phyloP scores from a whole-genome alignment of 129 eudicot species.

The Gnaphalium uliginosum region DNA sequence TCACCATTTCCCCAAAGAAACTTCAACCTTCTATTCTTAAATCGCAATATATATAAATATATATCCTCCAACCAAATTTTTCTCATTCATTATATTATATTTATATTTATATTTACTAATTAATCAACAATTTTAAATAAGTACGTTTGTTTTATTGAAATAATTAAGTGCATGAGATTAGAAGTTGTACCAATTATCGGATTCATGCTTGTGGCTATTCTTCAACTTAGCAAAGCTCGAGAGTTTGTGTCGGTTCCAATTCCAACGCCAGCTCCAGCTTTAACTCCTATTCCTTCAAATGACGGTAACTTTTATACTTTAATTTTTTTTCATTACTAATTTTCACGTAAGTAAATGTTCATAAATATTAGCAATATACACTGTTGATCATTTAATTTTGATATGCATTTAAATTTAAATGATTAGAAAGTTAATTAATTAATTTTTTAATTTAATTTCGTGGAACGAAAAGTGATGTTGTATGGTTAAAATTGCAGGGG shows the following conservation, averaged over 20 bases:
- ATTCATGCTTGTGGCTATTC: conserved; percentile 38
- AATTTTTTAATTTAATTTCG: background rate
- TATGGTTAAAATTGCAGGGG: conserved; percentile 42
- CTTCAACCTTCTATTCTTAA: conserved; percentile 13
- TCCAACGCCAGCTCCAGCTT: conserved; percentile 30
- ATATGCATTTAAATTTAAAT: background rate
- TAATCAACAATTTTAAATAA: background rate
- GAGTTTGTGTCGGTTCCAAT: background rate
- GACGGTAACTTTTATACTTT: conserved; percentile 32
- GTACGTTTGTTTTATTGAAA: background rate
- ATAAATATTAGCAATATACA: background rate
- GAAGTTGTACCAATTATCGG: conserved; percentile 36
- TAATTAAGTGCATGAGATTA: conserved; percentile 33
- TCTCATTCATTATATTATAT: too few relatives aligned
- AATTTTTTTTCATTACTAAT: background rate
- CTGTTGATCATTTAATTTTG: too few relatives aligned
- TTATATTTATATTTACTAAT: conserved; percentile 4
- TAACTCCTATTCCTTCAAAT: conserved; percentile 48
- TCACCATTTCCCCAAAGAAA: conserved; percentile 8
- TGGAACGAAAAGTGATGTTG: conserved; percentile 16
- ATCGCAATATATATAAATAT: background rate
- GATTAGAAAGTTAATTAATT: background rate
- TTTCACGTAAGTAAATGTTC: background rate
- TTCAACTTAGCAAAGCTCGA: conserved; percentile 34
- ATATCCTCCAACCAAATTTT: conserved; percentile 9